phyloP scores from a whole-genome alignment of 306 rosid species.

The Begonia fuchsioides region DNA sequence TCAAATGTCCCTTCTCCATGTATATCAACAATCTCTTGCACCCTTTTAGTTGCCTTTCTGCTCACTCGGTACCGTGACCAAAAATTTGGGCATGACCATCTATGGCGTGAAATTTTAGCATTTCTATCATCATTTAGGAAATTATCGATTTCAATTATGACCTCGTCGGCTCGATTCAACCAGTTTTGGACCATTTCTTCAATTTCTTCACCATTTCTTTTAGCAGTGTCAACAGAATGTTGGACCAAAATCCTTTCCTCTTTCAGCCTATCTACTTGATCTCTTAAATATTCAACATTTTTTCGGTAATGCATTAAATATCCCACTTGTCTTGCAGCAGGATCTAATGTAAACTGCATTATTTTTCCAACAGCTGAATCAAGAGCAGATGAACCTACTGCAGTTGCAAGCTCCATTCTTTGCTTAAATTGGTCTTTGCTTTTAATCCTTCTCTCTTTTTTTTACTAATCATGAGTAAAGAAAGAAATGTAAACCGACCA shows the following conservation, averaged over 20 bases:
- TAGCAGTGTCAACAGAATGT: conserved; percentile 3
- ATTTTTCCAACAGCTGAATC: conserved; percentile 1
- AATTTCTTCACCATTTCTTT: conserved; percentile 4
- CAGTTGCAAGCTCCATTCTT: too few species aligned
- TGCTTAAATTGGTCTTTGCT: too few species aligned
- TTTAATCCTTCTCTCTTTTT: too few species aligned
- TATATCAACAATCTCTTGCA: background rate
- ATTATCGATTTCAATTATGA: background rate
- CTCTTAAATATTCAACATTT: conserved; percentile 1
- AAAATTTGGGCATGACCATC: conserved; percentile 8
- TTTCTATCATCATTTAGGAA: background rate
- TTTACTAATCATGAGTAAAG: too few species aligned
- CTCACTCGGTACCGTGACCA: conserved; percentile 1
- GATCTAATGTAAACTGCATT: conserved; percentile 2
- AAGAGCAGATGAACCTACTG: background rate
- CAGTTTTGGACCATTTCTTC: conserved; percentile 6
- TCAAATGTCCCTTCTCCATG: conserved; percentile 1
- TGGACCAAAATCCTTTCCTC: background rate
- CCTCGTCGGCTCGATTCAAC: background rate
- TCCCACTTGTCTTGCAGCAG: conserved; percentile 8
- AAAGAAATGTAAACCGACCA: too few species aligned
- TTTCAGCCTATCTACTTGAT: background rate
- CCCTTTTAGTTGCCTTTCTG: conserved; percentile 4
- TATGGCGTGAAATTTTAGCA: background rate
- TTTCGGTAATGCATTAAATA: conserved; percentile 4